Evolutionary conservation across 371 early-diverging fungal genomes (phyloP).

Genomic region (Encephalitozoon romaleae): DNA sequence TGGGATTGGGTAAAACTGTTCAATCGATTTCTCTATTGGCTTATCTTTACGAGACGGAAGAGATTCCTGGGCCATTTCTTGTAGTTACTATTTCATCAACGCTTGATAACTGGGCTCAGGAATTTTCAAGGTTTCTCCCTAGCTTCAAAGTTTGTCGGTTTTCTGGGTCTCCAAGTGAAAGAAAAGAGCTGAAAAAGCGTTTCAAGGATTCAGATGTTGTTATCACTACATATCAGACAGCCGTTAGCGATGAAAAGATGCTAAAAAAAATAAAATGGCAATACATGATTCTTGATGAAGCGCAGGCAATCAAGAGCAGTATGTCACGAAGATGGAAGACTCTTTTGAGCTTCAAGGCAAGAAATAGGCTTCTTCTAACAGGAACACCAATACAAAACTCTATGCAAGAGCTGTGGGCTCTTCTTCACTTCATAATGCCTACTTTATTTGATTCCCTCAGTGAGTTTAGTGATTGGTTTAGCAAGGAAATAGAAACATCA

Average conservation of each 20-base stretch:
- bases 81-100: slow-evolving; percentile 87
- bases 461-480: slow-evolving; percentile 86
- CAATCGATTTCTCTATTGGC: slow-evolving; percentile 87
- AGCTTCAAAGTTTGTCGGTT: slow-evolving; percentile 73
- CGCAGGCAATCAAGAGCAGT: slow-evolving; percentile 88
- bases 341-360: slow-evolving; percentile 75
- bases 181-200: slow-evolving; percentile 69
- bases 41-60: slow-evolving; percentile 67
- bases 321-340: slow-evolving; percentile 78
- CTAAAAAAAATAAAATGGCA: slow-evolving; percentile 83
- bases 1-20: slow-evolving; percentile 91
- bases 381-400: slow-evolving; percentile 93
- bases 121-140: slow-evolving; percentile 78
- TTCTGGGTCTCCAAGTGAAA: slow-evolving; percentile 79
- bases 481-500: slow-evolving; percentile 76
- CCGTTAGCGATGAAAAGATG: slow-evolving; percentile 73
- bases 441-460: slow-evolving; percentile 83
- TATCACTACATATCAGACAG: slow-evolving; percentile 82
- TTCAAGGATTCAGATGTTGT: slow-evolving; percentile 65
- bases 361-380: slow-evolving; percentile 78
- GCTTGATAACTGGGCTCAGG: slow-evolving; percentile 90
- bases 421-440: slow-evolving; percentile 94
- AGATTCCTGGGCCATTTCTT: slow-evolving; percentile 85
- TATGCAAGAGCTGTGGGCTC: slow-evolving; percentile 83
- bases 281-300: slow-evolving; percentile 93